Evolutionary conservation across 768 basidiomycete genomes (phyloP), one percentile per base, ranked within the genome.

Genomic region (Cyclocybe cylindracea): DNA sequence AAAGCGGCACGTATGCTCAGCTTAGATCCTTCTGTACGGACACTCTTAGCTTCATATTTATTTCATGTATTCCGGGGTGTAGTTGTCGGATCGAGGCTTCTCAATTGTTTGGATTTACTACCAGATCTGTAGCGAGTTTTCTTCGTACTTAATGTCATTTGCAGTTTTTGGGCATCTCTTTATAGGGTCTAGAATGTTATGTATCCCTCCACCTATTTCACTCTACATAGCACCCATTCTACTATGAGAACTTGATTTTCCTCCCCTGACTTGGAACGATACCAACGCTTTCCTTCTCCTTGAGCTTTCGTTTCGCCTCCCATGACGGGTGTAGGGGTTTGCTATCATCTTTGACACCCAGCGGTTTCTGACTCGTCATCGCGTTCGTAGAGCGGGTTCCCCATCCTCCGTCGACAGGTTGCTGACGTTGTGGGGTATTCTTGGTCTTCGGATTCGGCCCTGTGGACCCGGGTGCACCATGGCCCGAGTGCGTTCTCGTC

Each of bases 221-320:
- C 39, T 31, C 32, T 36, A 45, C 13, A 39, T 45, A 51, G 45
- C 51, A 45, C 40, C 51, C 51, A 54, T 13, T 47, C 16, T 36
- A 55, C 47, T 67, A 70, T 45, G 68, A 71, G 57, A 83, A 91
- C 48, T 80, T 82, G 51, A 97, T 96, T 75, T 97, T 97, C 66
- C 85, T 94, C 19, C 93, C 91, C 68, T 86, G 84, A 41, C 85
- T 76, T 39, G 84, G 80, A 8, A 84, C 68, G 35, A 88, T 86
- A 6, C 74, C 73, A n/a, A 72, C 75, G 57, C 76, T 80, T 57
- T 82, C 75, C 70, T 81, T 84, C 72, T 87, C 83, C 70, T 89
- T 92, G 53, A 86, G 67, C 66, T 83, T 86, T 69, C 78, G 80
- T 72, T 95, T 98, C 5, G 97, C 97, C 68, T 91, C 91, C 96